Base-by-base conservation (phyloP, 2,329 filamentous ascomycete species). In the Beauveria pseudobassiana region DNA sequence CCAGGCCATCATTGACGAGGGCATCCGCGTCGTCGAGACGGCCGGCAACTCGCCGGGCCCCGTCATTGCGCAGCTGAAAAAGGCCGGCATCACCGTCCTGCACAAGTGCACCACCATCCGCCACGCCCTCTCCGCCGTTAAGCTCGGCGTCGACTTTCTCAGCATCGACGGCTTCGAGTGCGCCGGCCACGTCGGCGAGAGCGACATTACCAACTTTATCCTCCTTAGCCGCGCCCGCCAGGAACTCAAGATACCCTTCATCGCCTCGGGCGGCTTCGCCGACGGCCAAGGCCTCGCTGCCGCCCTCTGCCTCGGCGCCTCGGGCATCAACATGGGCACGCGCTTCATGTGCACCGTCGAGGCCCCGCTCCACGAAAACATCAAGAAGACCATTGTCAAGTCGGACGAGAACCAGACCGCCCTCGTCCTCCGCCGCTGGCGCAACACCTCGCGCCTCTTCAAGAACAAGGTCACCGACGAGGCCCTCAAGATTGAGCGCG, bases 21-120 rank as follows among this genome's bases (percentile, higher is more conserved):
- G 92, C 62, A 82, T 98, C 76, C 85, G 84, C 66, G 88, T 98
- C 64, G 93, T 98, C 68, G 95, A 98, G 78, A 96, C 92, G 3
- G 92, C 92, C 1, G 92, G 92, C 59, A 96, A 96, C 80, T 81
- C 78, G 57, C 95, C 95, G 0, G 95, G 92, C 1, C 92, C 93
- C 3, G 88, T 99, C 65, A 98, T 99, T 74, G 81, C 85, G 72
- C 85, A 91, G 79, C 83, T 99, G 60, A 99, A 98, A 79, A 83
- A 83, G 64, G 89, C 87, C 6, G 86, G 86, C 62, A 84, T 85
- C 69, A 93, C 84, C 61, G 87, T 99, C 68, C 80, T 99, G 62
- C 95, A 99, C 84, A 99, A 99, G 79, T 98, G 95, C 81, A 99
- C 95, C 9, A 96, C 91, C 5, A 96, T 99, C 77, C 82, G 92